phyloP scores from a whole-genome alignment of 345 rosid species.

The Ricinus communis region DNA sequence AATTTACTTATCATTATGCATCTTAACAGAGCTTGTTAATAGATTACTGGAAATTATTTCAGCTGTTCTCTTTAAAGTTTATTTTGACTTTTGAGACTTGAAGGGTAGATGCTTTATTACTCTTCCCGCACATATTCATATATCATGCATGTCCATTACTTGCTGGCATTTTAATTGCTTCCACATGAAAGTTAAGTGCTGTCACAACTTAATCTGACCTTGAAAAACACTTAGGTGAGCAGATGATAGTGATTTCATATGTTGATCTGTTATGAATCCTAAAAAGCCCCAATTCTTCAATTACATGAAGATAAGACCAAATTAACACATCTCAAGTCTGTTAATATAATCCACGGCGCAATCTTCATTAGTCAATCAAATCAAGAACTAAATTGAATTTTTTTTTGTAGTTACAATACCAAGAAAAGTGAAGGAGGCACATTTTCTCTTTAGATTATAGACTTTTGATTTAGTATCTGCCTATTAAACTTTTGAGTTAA shows the following conservation, averaged over 20 bases:
- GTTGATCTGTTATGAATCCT: background rate
- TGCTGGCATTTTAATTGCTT: background rate
- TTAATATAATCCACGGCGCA: no score
- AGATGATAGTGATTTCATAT: background rate
- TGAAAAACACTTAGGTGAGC: background rate
- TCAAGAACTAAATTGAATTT: no score
- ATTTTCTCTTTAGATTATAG: no score
- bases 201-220: background rate
- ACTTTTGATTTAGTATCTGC: no score
- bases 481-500: no score
- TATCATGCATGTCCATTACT: background rate
- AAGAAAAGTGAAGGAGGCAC: no score
- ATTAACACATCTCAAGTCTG: no score
- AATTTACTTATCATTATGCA: background rate
- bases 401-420: no score
- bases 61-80: conserved; percentile 1
- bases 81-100: no score
- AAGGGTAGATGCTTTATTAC: background rate
- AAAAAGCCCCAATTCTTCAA: background rate
- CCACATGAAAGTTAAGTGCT: background rate
- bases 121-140: no score
- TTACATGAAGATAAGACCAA: background rate
- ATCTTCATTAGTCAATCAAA: no score
- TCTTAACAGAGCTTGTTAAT: background rate
- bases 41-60: background rate